phyloP scores from a whole-genome alignment of 1,284 basidiomycete species.

The Clitocybe nebularis region DNA sequence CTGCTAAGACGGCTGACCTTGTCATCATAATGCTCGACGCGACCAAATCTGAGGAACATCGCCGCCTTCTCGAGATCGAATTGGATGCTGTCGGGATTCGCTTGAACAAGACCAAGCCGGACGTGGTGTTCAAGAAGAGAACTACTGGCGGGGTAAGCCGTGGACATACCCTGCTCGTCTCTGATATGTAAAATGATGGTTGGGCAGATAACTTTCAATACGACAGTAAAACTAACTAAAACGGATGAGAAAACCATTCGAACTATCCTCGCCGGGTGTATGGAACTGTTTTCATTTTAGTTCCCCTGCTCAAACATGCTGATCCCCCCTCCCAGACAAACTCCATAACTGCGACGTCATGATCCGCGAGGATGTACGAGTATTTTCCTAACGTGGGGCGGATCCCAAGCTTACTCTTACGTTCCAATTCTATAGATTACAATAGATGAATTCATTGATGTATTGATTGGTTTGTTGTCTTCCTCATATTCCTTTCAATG shows the following conservation, averaged over 20 bases:
- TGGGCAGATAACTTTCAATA: slow-evolving; percentile 63
- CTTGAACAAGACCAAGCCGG: slow-evolving; percentile 85
- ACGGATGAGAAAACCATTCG: slow-evolving; percentile 95
- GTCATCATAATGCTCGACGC: slow-evolving; percentile 96
- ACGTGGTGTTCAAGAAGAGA: slow-evolving; percentile 83
- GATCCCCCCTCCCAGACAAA: slow-evolving; percentile 48
- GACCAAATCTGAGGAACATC: slow-evolving; percentile 94
- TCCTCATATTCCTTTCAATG: not conserved
- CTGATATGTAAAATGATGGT: not conserved
- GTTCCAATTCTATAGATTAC: slow-evolving; percentile 61
- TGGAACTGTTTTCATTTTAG: slow-evolving; percentile 25
- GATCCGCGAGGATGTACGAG: slow-evolving; percentile 89
- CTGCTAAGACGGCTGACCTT: slow-evolving; percentile 94
- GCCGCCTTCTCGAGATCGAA: slow-evolving; percentile 84
- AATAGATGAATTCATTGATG: slow-evolving; percentile 96
- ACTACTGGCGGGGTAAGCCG: slow-evolving; percentile 84
- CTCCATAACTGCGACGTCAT: slow-evolving; percentile 95
- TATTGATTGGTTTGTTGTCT: slow-evolving; percentile 70
- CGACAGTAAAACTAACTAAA: slow-evolving; percentile 89
- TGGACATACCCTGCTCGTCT: not conserved
- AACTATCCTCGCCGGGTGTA: slow-evolving; percentile 85
- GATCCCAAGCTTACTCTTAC: slow-evolving; percentile 7
- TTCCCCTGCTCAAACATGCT: not conserved
- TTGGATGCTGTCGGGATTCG: slow-evolving; percentile 96
- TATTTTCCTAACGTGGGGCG: slow-evolving; percentile 6